These are phyloP conservation scores for Dysphania ambrosioides DNA, from an alignment of 148 eudicot species.

Conservation along the genomic window DNA sequence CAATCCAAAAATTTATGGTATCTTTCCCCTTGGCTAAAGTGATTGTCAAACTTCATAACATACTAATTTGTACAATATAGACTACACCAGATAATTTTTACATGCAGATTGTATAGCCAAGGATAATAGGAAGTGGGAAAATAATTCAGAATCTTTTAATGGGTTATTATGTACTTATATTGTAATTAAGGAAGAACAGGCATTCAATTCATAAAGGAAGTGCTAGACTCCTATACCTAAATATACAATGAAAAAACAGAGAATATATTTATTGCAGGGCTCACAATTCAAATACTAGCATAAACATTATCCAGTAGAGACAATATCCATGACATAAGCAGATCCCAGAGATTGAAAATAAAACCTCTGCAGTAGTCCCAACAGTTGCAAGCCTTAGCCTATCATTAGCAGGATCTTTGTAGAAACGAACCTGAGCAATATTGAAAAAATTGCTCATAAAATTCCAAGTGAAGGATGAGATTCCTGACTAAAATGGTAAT, in stretches of 20 bases:
- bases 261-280: not conserved
- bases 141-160: not conserved
- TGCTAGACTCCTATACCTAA: not conserved
- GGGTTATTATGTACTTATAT: too few relatives aligned
- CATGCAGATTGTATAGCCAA: not conserved
- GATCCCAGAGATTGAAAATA: slow-evolving; percentile 2
- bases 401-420: slow-evolving; percentile 44
- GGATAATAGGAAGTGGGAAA: not conserved
- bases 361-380: slow-evolving; percentile 97
- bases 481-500: not conserved
- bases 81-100: too few relatives aligned
- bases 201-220: too few relatives aligned
- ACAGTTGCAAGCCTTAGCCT: slow-evolving; percentile 53
- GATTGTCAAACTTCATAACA: not conserved
- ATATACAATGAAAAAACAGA: not conserved
- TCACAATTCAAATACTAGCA: slow-evolving; percentile 2
- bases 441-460: not conserved
- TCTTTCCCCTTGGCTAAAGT: not conserved
- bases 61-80: not conserved
- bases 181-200: too few relatives aligned
- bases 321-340: slow-evolving; percentile 2
- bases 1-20: not conserved
- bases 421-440: slow-evolving; percentile 60
- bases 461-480: slow-evolving; percentile 12
- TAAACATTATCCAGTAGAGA: too few relatives aligned